Evolutionary conservation across 2,329 filamentous ascomycete genomes (phyloP), one percentile per base, ranked within the genome.

Genomic region (Coniochaeta prunicola): DNA sequence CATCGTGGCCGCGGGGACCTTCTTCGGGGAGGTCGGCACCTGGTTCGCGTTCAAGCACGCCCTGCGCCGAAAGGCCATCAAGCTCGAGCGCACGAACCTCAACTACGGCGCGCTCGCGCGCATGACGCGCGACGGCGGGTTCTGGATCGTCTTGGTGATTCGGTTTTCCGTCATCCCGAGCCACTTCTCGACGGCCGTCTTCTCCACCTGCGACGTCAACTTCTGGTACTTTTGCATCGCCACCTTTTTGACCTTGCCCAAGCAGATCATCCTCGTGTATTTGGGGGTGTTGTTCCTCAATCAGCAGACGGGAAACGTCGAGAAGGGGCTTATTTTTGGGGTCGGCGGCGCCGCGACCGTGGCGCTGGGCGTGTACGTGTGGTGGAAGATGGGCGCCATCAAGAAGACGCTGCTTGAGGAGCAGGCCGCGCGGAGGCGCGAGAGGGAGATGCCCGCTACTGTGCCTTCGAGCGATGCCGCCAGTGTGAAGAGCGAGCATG

Each of bases 141-240:
- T 76, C 63, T 73, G 66, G 70, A 71, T 76, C 53, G 70, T 76
- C 24, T 69, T 76, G 56, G 64, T 75, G 17, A 73, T 76, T 56
- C 73, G 74, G 30, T 71, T 76, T 57, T 75, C 73, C 48, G 66
- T 74, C 36, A 70, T 76, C 30, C 74, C 74, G 15, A 71, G 72
- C 12, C 74, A 76, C 62, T 72, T 76, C 63, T 73, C 72, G 4
- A 76, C 74, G 1, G 74, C 74, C n/a, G 72, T 76, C 30, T 76
- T 76, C 60, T 72, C 74, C 10, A 74, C 73, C 30, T 75, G 73
- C 65, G 70, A 74, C 58, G 72, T 76, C 38, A 71, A 69, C 53
- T 76, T 76, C 64, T 74, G 73, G 71, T 63, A 69, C 57, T 76
- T 74, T 56, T 68, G 71, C 58, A 58, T 76, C 54, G 72, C 74